Evolutionary conservation across 1,139 yeast species (phyloP).

Genomic region (Yamadazyma diospyri): DNA sequence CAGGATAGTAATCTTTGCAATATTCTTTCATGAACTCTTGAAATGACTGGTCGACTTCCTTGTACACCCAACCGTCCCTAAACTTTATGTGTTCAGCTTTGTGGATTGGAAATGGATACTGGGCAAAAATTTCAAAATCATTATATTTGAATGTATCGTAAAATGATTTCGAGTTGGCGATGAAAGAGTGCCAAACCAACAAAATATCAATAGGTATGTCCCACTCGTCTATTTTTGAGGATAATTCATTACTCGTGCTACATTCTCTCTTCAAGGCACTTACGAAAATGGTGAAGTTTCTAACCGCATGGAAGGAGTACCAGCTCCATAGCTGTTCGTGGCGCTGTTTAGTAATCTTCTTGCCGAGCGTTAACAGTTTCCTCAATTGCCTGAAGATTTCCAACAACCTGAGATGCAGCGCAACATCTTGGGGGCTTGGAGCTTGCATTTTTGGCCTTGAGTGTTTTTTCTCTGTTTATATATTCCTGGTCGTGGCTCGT

Average conservation of each 20-base stretch:
- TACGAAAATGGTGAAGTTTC: conserved; percentile 4
- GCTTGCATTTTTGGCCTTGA: no score
- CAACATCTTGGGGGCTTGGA: no score
- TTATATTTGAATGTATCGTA: conserved; percentile 27
- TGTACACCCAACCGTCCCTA: not conserved
- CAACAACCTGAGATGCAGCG: no score
- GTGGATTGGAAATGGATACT: conserved; percentile 20
- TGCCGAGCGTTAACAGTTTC: no score
- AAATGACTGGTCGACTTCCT: not conserved
- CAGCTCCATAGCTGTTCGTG: conserved; percentile 5
- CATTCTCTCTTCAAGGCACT: conserved; percentile 1
- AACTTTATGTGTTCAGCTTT: no score
- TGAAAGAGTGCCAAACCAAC: conserved; percentile 37
- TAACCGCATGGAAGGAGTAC: conserved; percentile 4
- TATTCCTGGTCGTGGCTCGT: no score
- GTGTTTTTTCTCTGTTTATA: no score
- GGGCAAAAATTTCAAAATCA: conserved; percentile 19
- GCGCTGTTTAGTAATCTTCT: no score
- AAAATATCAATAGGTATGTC: conserved; percentile 25
- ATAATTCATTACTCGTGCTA: not conserved
- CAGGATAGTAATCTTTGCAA: not conserved
- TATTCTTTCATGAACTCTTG: not conserved
- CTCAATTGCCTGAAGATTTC: no score
- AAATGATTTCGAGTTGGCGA: conserved; percentile 18
- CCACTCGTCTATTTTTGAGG: not conserved